Base-by-base conservation (phyloP, 1,284 basidiomycete genomes). In the Cutaneotrichosporon sp. region DNA sequence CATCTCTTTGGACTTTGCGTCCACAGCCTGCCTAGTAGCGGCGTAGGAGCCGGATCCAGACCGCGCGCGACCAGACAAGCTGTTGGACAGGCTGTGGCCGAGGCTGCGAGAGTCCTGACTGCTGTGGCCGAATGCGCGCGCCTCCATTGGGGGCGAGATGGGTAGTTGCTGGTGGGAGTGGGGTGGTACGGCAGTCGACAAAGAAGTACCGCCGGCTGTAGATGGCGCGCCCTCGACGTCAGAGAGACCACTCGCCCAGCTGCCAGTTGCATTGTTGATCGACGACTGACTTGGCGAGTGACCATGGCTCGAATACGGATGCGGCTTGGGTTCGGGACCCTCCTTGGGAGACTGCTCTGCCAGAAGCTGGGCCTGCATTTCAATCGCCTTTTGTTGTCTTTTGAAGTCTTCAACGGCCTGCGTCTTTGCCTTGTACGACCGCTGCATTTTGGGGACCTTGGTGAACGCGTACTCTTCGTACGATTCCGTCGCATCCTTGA, bases 401-500 rank as follows among this genome's bases (percentile, higher is more conserved):
- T 65, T 67, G 43, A 68, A 65, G 31, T 76, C 74, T 60, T 91
- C 90, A 4, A 86, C 83, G 58, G 90, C 88, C 50, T 85, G 82
- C 64, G 85, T 88, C 71, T 89, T 90, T 75, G 83, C 86, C 12
- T 81, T 70, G 68, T 94, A 93, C 27, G 79, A 75, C 43, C 82
- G 79, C 75, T 89, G 90, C 42, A 92, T 76, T 64, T 84, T 85
- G 1, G 88, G 88, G 7, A 92, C 77, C 17, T 80, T 77, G 51
- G 79, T 81, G 64, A 88, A 86, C 11, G 84, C 84, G 67, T 85
- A 90, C 20, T 92, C 89, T 26, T 80, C 80, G 72, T 92, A 90
- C 17, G 84, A 63, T 14, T 34, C 68, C 14, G 79, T 78, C 0
- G 89, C 88, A 8, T 82, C 81, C 71, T 89, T 91, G 57, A 91